These are phyloP conservation scores for Spathaspora passalidarum DNA, from an alignment of 805 yeast genomes.

Conservation along the genomic window DNA sequence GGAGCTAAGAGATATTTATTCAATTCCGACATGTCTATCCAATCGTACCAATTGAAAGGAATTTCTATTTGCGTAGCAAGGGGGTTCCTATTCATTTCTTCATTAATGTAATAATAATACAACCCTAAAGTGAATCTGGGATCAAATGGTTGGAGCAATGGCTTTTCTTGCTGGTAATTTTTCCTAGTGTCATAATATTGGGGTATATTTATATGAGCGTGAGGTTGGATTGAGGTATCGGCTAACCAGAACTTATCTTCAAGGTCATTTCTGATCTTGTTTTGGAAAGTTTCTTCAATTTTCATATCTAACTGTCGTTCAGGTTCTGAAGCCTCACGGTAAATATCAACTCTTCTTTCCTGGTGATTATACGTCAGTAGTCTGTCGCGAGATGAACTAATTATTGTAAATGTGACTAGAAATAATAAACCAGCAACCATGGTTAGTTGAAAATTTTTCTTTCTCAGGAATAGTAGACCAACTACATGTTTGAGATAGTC, in stretches of 20 bases:
- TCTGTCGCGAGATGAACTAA: background rate
- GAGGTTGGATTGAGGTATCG: constrained; percentile 12
- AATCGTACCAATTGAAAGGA: constrained; percentile 57
- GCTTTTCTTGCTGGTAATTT: constrained; percentile 11
- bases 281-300: constrained; percentile 14
- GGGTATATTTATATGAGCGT: constrained; percentile 11
- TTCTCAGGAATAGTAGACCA: background rate
- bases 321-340: constrained; percentile 8
- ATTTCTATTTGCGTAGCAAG: constrained; percentile 5
- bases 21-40: constrained; percentile 47
- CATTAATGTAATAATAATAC: constrained; percentile 16
- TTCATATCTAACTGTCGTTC: constrained; percentile 13
- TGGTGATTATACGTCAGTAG: background rate
- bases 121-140: constrained; percentile 28
- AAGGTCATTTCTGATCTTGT: constrained; percentile 16
- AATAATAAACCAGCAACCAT: background rate
- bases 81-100: constrained; percentile 3
- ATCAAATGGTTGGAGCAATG: constrained; percentile 26
- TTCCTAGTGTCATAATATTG: constrained; percentile 9
- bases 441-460: background rate
- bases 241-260: constrained; percentile 24
- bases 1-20: constrained; percentile 28
- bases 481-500: background rate
- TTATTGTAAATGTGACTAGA: background rate
- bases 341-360: background rate